A percentile compares a stretch with the other conserved stretches of the same genome.
Evolutionary conservation across 805 yeast species (phyloP).

Genomic region (Kodamaea neixiangensis): DNA sequence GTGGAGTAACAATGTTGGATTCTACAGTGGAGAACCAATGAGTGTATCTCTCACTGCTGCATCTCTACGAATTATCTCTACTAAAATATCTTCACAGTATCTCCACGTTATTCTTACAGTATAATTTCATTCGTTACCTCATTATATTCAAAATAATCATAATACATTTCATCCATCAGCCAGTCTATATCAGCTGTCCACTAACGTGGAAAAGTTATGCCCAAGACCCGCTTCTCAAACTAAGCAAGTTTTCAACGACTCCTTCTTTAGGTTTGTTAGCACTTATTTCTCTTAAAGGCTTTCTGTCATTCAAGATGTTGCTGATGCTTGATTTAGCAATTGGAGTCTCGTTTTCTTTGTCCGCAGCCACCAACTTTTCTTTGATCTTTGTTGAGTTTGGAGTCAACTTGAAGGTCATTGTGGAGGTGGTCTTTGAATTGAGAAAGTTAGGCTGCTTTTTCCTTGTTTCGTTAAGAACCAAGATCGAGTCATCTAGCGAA

Average conservation of each 20-base stretch:
- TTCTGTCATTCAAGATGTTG: constrained; percentile 12
- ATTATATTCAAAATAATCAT: not conserved
- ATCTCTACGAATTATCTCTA: too few relatives aligned
- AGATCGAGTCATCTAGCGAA: constrained; percentile 19
- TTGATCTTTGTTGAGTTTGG: constrained; percentile 28
- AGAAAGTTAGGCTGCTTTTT: constrained; percentile 37
- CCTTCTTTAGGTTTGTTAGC: constrained; percentile 17
- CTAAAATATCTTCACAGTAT: too few relatives aligned
- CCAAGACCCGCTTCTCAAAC: constrained; percentile 41
- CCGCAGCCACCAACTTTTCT: constrained; percentile 24
- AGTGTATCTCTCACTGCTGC: too few relatives aligned
- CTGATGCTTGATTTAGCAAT: constrained; percentile 8
- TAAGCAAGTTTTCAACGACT: constrained; percentile 39
- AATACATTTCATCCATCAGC: not conserved
- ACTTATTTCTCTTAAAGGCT: constrained; percentile 29
- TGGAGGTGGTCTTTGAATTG: constrained; percentile 29
- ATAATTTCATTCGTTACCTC: not conserved
- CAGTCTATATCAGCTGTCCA: not conserved
- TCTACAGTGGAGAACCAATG: too few relatives aligned
- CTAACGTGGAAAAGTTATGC: constrained; percentile 6
- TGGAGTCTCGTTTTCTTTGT: constrained; percentile 20
- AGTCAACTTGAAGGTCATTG: constrained; percentile 40
- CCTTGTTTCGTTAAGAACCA: constrained; percentile 28
- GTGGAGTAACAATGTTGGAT: not conserved
- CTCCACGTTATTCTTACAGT: too few relatives aligned